Evolutionary conservation across 805 yeast species (phyloP).

Genomic region (Candida morakotiae): DNA sequence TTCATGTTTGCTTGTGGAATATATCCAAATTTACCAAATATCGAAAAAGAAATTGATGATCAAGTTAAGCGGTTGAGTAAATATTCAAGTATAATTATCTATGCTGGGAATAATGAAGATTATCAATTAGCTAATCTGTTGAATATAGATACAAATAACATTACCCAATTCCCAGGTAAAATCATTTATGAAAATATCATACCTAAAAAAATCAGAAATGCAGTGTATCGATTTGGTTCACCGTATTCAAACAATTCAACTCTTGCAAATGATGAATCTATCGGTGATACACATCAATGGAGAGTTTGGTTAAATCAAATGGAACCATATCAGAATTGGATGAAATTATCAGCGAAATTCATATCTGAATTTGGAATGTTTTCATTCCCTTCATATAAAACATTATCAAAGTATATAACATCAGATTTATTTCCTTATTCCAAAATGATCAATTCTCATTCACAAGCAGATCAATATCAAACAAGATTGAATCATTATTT

Average conservation of each 20-base stretch:
- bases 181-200: slow-evolving; percentile 34
- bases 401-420: slow-evolving; percentile 32
- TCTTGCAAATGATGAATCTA: slow-evolving; percentile 27
- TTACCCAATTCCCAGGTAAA: slow-evolving; percentile 39
- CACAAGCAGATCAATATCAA: slow-evolving; percentile 45
- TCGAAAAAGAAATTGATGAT: slow-evolving; percentile 30
- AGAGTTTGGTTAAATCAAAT: slow-evolving; percentile 53
- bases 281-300: slow-evolving; percentile 54
- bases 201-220: slow-evolving; percentile 27
- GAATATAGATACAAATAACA: background rate
- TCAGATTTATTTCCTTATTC: slow-evolving; percentile 37
- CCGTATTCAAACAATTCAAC: slow-evolving; percentile 40
- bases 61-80: slow-evolving; percentile 40
- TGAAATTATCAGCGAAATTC: slow-evolving; percentile 42
- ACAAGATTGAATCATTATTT: slow-evolving; percentile 43
- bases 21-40: slow-evolving; percentile 39
- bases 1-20: slow-evolving; percentile 56
- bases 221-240: slow-evolving; percentile 43
- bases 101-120: slow-evolving; percentile 45
- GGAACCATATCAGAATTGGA: slow-evolving; percentile 47
- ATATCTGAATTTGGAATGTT: slow-evolving; percentile 53
- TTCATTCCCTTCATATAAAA: slow-evolving; percentile 35
- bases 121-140: slow-evolving; percentile 40
- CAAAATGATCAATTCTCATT: slow-evolving; percentile 40
- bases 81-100: slow-evolving; percentile 32